Evolutionary conservation across 805 yeast species (phyloP).

Genomic region (Candida pini): DNA sequence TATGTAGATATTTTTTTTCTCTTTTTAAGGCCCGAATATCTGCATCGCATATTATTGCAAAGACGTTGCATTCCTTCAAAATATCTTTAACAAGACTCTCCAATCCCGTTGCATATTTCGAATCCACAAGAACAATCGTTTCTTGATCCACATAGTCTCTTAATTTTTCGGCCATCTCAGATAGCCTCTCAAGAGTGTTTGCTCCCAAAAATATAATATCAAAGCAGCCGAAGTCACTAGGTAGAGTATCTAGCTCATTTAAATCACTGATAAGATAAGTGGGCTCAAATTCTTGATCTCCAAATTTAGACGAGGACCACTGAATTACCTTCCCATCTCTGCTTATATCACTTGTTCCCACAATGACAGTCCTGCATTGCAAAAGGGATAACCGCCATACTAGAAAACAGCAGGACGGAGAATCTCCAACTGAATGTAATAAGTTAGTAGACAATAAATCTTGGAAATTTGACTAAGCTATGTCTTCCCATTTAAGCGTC

Average conservation of each 20-base stretch:
- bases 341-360: conserved; percentile 12
- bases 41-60: conserved; percentile 24
- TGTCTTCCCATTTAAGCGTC: neutral
- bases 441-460: no score
- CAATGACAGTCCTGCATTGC: conserved; percentile 13
- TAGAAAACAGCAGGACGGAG: conserved; percentile 24
- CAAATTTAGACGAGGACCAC: conserved; percentile 18
- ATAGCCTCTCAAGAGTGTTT: conserved; percentile 6
- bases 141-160: conserved; percentile 7
- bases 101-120: conserved; percentile 16
- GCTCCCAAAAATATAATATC: conserved; percentile 21
- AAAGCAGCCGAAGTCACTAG: conserved; percentile 7
- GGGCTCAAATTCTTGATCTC: conserved; percentile 11
- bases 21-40: conserved; percentile 14
- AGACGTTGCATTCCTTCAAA: conserved; percentile 9
- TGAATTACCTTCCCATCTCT: conserved; percentile 6
- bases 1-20: conserved; percentile 14
- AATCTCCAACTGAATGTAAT: conserved; percentile 31
- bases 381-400: conserved; percentile 24
- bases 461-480: no score
- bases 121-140: conserved; percentile 25
- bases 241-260: conserved; percentile 2
- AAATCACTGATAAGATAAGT: conserved; percentile 3
- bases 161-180: conserved; percentile 4
- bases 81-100: conserved; percentile 11